phyloP scores from a whole-genome alignment of 2,329 filamentous ascomycete species.

The Cadophora sp. region DNA sequence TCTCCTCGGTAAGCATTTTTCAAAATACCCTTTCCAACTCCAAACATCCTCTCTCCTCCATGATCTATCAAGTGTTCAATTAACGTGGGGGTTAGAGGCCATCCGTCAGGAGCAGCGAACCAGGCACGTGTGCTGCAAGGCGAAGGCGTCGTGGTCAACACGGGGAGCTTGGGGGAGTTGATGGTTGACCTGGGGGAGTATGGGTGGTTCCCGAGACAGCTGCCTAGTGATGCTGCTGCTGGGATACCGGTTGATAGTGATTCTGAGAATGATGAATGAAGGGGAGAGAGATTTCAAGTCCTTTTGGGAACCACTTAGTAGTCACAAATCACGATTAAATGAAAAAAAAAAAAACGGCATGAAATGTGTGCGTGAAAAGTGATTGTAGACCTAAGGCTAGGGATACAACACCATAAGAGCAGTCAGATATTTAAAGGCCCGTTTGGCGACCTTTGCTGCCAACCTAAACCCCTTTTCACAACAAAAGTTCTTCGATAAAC shows the following conservation, averaged over 20 bases:
- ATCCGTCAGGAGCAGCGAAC: slow-evolving; percentile 44
- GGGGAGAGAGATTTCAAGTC: too few relatives aligned
- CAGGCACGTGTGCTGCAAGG: slow-evolving; percentile 45
- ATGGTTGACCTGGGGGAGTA: slow-evolving; percentile 45
- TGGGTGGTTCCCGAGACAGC: slow-evolving; percentile 51
- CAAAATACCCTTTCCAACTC: too few relatives aligned
- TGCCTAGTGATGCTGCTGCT: slow-evolving; percentile 40
- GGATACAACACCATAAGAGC: slow-evolving; percentile 37
- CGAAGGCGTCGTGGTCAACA: slow-evolving; percentile 47
- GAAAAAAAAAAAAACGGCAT: background rate
- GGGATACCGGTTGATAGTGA: slow-evolving; percentile 33
- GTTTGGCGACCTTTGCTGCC: slow-evolving; percentile 12
- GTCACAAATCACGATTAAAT: background rate
- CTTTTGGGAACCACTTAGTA: too few relatives aligned
- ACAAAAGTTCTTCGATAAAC: slow-evolving; percentile 33
- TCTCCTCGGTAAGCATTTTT: slow-evolving; percentile 70
- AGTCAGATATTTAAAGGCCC: slow-evolving; percentile 29
- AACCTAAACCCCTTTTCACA: slow-evolving; percentile 29
- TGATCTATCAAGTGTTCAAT: too few relatives aligned
- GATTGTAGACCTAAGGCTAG: slow-evolving; percentile 39
- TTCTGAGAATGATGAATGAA: slow-evolving; percentile 36
- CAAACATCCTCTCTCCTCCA: too few relatives aligned
- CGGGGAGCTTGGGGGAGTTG: slow-evolving; percentile 44
- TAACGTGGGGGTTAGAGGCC: slow-evolving; percentile 32
- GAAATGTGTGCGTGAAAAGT: slow-evolving; percentile 27